phyloP scores from a whole-genome alignment of 345 rosid genomes.

The Cardamine occulta region DNA sequence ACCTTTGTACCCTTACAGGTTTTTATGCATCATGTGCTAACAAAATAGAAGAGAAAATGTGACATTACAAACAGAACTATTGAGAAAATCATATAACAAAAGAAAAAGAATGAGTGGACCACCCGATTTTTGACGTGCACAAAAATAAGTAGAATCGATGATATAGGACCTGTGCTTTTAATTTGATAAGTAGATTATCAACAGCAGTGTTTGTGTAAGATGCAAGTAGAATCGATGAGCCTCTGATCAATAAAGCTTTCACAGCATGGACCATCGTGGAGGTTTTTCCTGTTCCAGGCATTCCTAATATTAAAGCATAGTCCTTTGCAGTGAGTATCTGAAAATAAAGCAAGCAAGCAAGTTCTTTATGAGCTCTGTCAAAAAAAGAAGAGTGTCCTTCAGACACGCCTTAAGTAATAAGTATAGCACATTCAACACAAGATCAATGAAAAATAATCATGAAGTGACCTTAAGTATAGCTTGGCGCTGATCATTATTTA shows the following conservation, averaged over 20 bases:
- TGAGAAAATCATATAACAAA: background rate
- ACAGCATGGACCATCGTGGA: constrained; percentile 97
- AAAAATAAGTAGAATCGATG: constrained; percentile 28
- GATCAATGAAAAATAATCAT: constrained; percentile 31
- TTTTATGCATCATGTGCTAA: constrained; percentile 4
- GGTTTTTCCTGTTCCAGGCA: constrained; percentile 99
- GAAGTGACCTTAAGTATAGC: constrained; percentile 85
- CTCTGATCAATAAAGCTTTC: constrained; percentile 92
- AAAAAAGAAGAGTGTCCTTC: constrained; percentile 4
- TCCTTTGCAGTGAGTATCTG: constrained; percentile 96
- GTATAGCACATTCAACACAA: constrained; percentile 20
- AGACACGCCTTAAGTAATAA: constrained; percentile 18
- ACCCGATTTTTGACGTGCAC: background rate
- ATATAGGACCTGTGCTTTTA: constrained; percentile 88
- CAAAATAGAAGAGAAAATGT: background rate
- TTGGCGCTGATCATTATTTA: constrained; percentile 95
- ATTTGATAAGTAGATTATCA: constrained; percentile 92
- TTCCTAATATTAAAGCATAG: constrained; percentile 91
- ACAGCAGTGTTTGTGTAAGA: constrained; percentile 99
- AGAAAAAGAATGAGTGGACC: constrained; percentile 8
- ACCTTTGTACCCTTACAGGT: too few relatives aligned
- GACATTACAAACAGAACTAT: background rate
- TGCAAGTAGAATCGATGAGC: constrained; percentile 91
- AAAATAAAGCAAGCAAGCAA: constrained; percentile 38
- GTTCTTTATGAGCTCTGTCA: constrained; percentile 27